phyloP scores from a whole-genome alignment of 139 green algal species.

The Coelastrella sp. region DNA sequence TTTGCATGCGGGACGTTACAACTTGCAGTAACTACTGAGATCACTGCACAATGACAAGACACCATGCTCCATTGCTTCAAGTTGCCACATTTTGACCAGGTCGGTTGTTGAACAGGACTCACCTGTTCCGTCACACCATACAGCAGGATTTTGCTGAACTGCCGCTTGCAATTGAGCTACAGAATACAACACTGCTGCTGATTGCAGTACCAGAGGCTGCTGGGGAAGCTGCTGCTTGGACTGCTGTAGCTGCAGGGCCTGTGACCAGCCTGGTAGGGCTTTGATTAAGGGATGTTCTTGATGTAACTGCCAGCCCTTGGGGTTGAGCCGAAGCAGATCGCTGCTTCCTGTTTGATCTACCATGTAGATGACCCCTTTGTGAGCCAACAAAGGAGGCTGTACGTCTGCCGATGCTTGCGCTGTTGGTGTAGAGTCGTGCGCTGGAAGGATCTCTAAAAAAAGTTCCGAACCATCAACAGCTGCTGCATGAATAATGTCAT shows the following conservation, averaged over 20 bases:
- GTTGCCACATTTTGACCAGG: too few species aligned
- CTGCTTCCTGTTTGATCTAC: not conserved
- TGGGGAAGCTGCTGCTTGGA: conserved; percentile 15
- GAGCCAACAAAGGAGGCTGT: not conserved
- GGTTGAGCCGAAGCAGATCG: not conserved
- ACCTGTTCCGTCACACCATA: conserved; percentile 65
- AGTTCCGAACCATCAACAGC: conserved; percentile 16
- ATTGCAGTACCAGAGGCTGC: conserved; percentile 19
- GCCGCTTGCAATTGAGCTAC: conserved; percentile 23
- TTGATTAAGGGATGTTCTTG: conserved; percentile 1
- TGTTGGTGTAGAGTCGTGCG: too few species aligned
- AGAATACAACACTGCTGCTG: not conserved
- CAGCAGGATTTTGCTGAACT: conserved; percentile 29
- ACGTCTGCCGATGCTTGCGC: too few species aligned
- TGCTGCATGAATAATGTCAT: conserved; percentile 20
- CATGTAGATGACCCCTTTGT: conserved; percentile 26
- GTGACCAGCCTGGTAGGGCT: conserved; percentile 39
- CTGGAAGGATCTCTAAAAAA: conserved; percentile 26
- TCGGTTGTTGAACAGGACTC: not conserved
- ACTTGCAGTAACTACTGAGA: not conserved
- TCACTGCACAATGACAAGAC: too few species aligned
- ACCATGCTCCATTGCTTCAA: too few species aligned
- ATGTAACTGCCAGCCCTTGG: conserved; percentile 33
- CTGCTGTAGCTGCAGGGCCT: conserved; percentile 30
- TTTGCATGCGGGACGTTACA: not conserved